These are phyloP conservation scores for Cylindrotheca fusiformis DNA, from an alignment of 108 stramenopile genomes.

Conservation along the genomic window DNA sequence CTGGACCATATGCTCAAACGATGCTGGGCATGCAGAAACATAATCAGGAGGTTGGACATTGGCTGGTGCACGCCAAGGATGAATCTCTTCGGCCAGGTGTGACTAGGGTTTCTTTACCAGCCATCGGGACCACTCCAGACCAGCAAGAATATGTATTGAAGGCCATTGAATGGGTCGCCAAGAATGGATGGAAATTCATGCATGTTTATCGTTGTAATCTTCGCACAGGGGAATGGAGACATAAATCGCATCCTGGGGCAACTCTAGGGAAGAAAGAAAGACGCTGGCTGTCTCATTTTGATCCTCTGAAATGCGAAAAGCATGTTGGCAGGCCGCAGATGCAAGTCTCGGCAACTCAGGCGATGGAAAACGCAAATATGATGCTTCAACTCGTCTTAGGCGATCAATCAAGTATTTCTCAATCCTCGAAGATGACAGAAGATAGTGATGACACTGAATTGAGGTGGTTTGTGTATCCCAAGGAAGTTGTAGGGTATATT, in stretches of 20 bases:
- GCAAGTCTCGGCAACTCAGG: slow-evolving; percentile 29
- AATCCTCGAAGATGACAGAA: slow-evolving; percentile 74
- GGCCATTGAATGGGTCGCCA: slow-evolving; percentile 89
- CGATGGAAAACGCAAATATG: slow-evolving; percentile 61
- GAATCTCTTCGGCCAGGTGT: slow-evolving; percentile 92
- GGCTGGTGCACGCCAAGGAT: slow-evolving; percentile 78
- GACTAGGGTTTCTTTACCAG: slow-evolving; percentile 86
- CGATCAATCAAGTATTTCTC: slow-evolving; percentile 63
- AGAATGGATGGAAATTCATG: slow-evolving; percentile 86
- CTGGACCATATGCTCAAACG: slow-evolving; percentile 87
- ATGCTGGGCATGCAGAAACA: slow-evolving; percentile 71
- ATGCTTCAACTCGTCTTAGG: slow-evolving; percentile 46
- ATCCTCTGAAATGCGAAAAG: slow-evolving; percentile 1
- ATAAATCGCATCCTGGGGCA: slow-evolving; percentile 73
- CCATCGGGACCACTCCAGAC: slow-evolving; percentile 60
- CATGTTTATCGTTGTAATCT: slow-evolving; percentile 91
- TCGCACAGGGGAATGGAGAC: slow-evolving; percentile 83
- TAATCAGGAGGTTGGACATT: slow-evolving; percentile 77
- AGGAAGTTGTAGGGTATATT: slow-evolving; percentile 52
- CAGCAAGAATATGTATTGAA: slow-evolving; percentile 89
- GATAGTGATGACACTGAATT: slow-evolving; percentile 44
- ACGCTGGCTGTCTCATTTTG: slow-evolving; percentile 77
- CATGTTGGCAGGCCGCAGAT: not conserved
- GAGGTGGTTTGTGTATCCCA: slow-evolving; percentile 81
- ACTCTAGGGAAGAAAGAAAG: slow-evolving; percentile 70